A percentile compares a stretch with the other conserved stretches of the same genome.
Conservation (phyloP, 2,329 filamentous ascomycete species). For the Neopestalotiopsis sp. region DNA sequence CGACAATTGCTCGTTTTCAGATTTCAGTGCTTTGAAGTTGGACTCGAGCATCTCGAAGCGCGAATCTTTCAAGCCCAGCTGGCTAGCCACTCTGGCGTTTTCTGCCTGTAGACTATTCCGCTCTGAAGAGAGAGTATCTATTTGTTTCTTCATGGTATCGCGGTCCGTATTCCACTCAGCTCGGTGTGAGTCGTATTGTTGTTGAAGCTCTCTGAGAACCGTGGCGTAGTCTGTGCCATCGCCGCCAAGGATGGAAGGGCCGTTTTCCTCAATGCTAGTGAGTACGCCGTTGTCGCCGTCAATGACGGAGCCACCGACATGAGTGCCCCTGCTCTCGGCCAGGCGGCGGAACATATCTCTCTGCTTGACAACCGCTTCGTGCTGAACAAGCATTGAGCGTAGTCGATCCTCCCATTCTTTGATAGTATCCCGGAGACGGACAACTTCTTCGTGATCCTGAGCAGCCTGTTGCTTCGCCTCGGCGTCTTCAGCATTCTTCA, state of each 20-base stretch:
- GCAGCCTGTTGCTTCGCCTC: slow-evolving; percentile 67
- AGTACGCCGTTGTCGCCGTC: slow-evolving; percentile 65
- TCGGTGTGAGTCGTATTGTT: slow-evolving; percentile 87
- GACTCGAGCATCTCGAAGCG: slow-evolving; percentile 88
- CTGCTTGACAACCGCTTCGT: slow-evolving; percentile 93
- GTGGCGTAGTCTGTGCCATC: slow-evolving; percentile 71
- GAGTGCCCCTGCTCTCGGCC: slow-evolving; percentile 72
- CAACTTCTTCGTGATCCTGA: slow-evolving; percentile 74
- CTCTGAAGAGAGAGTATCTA: slow-evolving; percentile 80
- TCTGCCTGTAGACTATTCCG: slow-evolving; percentile 85
- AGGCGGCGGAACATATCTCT: slow-evolving; percentile 97
- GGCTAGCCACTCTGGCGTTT: slow-evolving; percentile 78
- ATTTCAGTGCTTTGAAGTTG: slow-evolving; percentile 84
- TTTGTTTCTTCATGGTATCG: slow-evolving; percentile 82
- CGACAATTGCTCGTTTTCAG: slow-evolving; percentile 84
- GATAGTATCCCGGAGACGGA: slow-evolving; percentile 73
- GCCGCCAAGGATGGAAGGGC: slow-evolving; percentile 60
- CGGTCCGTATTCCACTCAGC: slow-evolving; percentile 85
- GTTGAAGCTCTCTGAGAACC: slow-evolving; percentile 84
- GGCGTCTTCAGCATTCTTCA: slow-evolving; percentile 89
- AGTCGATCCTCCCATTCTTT: slow-evolving; percentile 83
- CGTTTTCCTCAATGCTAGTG: slow-evolving; percentile 64
- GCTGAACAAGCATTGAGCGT: slow-evolving; percentile 78
- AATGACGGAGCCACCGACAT: slow-evolving; percentile 71
- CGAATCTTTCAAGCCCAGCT: slow-evolving; percentile 81